Conservation (phyloP, 331 rosid genomes). For the Quercus lobata region DNA sequence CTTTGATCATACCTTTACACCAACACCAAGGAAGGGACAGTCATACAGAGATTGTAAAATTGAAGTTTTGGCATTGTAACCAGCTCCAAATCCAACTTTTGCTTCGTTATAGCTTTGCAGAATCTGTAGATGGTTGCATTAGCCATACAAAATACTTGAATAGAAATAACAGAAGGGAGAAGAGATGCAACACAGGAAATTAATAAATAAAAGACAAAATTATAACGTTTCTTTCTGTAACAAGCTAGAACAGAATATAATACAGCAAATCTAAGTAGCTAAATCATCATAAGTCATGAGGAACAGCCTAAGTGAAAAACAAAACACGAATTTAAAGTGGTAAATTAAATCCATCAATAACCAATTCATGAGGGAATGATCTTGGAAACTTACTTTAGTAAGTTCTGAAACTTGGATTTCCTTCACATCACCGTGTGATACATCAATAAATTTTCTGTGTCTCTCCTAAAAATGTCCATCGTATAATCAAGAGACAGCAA, state of each 20-base stretch:
- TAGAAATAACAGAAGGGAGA: conserved; percentile 9
- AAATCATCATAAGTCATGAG: not conserved
- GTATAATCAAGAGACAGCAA: conserved; percentile 20
- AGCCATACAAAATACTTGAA: conserved; percentile 20
- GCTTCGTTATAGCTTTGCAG: conserved; percentile 69
- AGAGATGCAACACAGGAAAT: conserved; percentile 8
- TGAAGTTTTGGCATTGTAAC: conserved; percentile 64
- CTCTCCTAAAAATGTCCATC: conserved; percentile 46
- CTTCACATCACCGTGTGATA: conserved; percentile 37
- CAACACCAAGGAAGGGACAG: conserved; percentile 76
- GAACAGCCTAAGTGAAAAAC: not conserved
- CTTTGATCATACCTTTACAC: conserved; percentile 60
- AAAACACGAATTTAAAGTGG: not conserved
- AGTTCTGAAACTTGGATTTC: conserved; percentile 50
- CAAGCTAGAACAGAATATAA: not conserved
- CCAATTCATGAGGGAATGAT: conserved; percentile 1
- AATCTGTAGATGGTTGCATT: conserved; percentile 49
- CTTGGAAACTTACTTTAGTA: conserved; percentile 45
- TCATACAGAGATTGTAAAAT: conserved; percentile 67
- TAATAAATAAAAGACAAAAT: not conserved
- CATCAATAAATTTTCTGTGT: conserved; percentile 50
- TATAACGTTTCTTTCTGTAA: conserved; percentile 1
- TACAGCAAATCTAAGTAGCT: not conserved
- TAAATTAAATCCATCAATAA: not conserved
- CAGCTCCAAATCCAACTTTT: conserved; percentile 89